Evolutionary conservation across 345 rosid species (phyloP).

Genomic region (Clausena lansium): DNA sequence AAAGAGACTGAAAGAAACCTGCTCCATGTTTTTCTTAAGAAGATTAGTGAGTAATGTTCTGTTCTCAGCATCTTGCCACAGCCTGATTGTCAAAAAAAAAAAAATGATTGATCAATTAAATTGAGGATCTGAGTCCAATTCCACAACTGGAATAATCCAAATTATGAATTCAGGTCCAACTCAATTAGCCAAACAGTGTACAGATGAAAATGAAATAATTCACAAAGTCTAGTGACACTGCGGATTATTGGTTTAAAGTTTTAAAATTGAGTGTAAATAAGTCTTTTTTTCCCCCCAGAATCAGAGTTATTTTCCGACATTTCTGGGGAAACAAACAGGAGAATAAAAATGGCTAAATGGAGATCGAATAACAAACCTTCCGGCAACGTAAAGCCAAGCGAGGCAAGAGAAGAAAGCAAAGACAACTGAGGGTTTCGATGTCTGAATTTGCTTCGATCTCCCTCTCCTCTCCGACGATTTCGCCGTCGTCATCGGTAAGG

Average conservation of each 20-base stretch:
- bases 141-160: neutral
- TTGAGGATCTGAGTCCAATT: neutral
- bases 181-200: neutral
- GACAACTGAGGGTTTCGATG: slow-evolving; percentile 65
- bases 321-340: slow-evolving; percentile 5
- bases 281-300: neutral
- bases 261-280: neutral
- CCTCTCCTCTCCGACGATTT: slow-evolving; percentile 69
- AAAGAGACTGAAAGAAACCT: slow-evolving; percentile 42
- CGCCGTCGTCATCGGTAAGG: slow-evolving; percentile 51
- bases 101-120: neutral
- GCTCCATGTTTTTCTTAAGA: slow-evolving; percentile 62
- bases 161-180: neutral
- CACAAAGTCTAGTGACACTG: neutral
- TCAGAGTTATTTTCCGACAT: neutral
- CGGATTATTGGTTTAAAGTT: neutral
- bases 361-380: slow-evolving; percentile 47
- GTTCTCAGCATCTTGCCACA: slow-evolving; percentile 97
- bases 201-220: neutral
- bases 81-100: slow-evolving; percentile 39
- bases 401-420: slow-evolving; percentile 87
- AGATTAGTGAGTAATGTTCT: slow-evolving; percentile 63
- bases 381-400: slow-evolving; percentile 98
- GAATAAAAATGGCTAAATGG: neutral
- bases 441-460: slow-evolving; percentile 59